Evolutionary conservation across 352 stramenopile species (phyloP).

Genomic region (Chrysophaeum taylorii): DNA sequence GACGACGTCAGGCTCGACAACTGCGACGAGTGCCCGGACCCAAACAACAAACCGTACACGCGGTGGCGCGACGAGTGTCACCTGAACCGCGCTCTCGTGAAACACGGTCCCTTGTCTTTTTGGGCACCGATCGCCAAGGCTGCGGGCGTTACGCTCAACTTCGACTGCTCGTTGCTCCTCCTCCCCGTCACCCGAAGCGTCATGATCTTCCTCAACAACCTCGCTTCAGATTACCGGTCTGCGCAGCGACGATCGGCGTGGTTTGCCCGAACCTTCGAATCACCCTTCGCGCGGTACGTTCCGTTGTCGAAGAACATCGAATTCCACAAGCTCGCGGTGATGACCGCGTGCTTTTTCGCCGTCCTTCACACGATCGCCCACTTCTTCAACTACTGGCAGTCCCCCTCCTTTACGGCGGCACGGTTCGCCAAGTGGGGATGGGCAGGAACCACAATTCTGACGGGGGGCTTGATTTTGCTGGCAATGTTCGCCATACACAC

Average conservation of each 20-base stretch:
- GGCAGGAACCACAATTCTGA: conserved; percentile 27
- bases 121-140: conserved; percentile 36
- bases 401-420: conserved; percentile 16
- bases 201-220: conserved; percentile 32
- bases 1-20: conserved; percentile 20
- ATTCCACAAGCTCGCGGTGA: conserved; percentile 39
- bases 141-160: conserved; percentile 34
- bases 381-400: conserved; percentile 32
- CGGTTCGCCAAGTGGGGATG: conserved; percentile 26
- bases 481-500: conserved; percentile 38
- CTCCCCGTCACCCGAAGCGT: conserved; percentile 30
- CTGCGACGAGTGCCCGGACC: not conserved
- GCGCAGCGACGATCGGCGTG: not conserved
- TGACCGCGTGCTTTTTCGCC: conserved; percentile 24
- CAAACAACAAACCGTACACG: conserved; percentile 5
- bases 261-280: conserved; percentile 21
- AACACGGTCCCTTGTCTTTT: conserved; percentile 19
- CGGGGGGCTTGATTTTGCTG: conserved; percentile 32
- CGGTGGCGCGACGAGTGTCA: conserved; percentile 21
- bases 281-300: conserved; percentile 27
- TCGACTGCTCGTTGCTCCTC: conserved; percentile 36
- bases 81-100: conserved; percentile 18
- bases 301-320: conserved; percentile 37
- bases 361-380: conserved; percentile 33
- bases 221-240: not conserved